Percentiles rank a stretch among this genome's conserved stretches.
Evolutionary conservation across 1,139 yeast genomes (phyloP).

Genomic region (Nematodospora anomalae): DNA sequence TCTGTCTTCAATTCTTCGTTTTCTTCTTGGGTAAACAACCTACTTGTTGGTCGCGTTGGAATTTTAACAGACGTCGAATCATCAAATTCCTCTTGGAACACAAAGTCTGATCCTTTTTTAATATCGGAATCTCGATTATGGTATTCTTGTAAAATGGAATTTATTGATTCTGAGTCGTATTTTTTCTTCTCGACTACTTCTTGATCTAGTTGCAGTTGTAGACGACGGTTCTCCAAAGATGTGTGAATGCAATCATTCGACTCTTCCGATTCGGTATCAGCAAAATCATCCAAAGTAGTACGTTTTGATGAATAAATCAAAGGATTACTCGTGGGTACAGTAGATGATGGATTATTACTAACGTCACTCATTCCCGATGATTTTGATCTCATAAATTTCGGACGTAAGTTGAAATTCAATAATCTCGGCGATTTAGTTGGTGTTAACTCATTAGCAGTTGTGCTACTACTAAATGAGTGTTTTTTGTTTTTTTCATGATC

Average conservation of each 20-base stretch:
- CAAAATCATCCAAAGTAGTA: conserved; percentile 38
- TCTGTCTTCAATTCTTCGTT: conserved; percentile 9
- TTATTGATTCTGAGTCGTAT: conserved; percentile 34
- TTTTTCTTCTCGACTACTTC: conserved; percentile 1
- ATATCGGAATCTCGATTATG: conserved; percentile 16
- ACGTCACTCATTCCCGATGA: conserved; percentile 19
- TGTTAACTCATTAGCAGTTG: conserved; percentile 8
- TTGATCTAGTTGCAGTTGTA: neutral
- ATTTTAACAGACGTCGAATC: conserved; percentile 15
- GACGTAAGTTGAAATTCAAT: conserved; percentile 19
- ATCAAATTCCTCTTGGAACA: conserved; percentile 36
- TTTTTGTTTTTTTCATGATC: conserved; percentile 12
- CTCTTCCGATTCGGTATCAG: conserved; percentile 36
- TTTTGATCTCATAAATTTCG: conserved; percentile 24
- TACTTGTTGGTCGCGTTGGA: conserved; percentile 10
- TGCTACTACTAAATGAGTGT: conserved; percentile 3
- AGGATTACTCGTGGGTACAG: neutral
- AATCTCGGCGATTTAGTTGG: conserved; percentile 16
- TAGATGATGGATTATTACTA: conserved; percentile 2
- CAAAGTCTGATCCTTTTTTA: conserved; percentile 15
- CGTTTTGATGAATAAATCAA: conserved; percentile 13
- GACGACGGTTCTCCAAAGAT: conserved; percentile 5
- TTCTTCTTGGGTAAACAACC: conserved; percentile 5
- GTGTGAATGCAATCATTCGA: conserved; percentile 9
- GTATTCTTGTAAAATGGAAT: conserved; percentile 35